Evolutionary conservation across 495 filamentous ascomycete species (phyloP).

Genomic region (Tuber microsphaerosporum): DNA sequence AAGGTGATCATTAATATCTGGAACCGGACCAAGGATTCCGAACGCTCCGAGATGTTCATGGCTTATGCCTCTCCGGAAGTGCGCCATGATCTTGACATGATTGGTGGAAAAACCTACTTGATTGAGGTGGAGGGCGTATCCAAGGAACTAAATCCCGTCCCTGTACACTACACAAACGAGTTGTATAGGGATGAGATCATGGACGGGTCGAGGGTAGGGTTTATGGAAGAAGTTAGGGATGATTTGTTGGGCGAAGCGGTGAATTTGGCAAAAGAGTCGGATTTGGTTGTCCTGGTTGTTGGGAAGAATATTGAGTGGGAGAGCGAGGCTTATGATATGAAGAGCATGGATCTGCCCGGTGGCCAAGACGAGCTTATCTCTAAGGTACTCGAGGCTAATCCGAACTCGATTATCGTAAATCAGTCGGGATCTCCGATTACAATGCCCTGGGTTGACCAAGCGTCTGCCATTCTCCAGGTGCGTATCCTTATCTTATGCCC

Average conservation of each 20-base stretch:
- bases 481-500: neutral
- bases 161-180: conserved; percentile 41
- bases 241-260: conserved; percentile 54
- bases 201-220: conserved; percentile 41
- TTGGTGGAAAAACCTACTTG: conserved; percentile 35
- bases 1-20: conserved; percentile 65
- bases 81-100: conserved; percentile 37
- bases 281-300: conserved; percentile 63
- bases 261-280: conserved; percentile 54
- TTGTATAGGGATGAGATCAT: conserved; percentile 41
- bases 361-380: conserved; percentile 55
- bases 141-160: conserved; percentile 39
- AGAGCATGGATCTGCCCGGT: conserved; percentile 59
- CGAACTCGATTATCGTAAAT: conserved; percentile 59
- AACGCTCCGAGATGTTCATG: conserved; percentile 42
- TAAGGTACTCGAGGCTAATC: conserved; percentile 53
- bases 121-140: conserved; percentile 37
- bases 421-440: conserved; percentile 65
- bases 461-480: conserved; percentile 48
- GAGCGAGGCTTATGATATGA: conserved; percentile 63
- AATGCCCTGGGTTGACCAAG: conserved; percentile 60
- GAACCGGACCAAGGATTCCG: conserved; percentile 51
- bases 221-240: conserved; percentile 41
- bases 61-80: conserved; percentile 40
- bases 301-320: conserved; percentile 69